These are phyloP conservation scores for Pseudocercospora crystallina DNA, from an alignment of 2,329 filamentous ascomycete genomes.

Conservation along the genomic window DNA sequence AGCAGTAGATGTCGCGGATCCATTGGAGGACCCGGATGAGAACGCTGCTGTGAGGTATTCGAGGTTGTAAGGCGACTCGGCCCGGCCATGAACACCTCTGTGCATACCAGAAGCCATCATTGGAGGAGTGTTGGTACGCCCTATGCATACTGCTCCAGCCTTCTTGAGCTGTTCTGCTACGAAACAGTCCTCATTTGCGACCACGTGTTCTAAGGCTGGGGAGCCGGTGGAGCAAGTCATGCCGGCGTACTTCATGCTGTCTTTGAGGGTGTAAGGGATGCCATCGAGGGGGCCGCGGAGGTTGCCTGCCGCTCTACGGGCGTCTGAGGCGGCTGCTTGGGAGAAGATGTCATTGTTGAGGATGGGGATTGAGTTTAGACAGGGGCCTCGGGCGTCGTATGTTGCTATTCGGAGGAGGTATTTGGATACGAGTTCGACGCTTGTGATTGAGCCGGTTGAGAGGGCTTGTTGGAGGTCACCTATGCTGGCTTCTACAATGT, in stretches of 20 bases:
- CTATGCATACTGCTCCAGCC: conserved; percentile 54
- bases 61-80: conserved; percentile 57
- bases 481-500: conserved; percentile 52
- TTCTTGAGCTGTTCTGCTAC: conserved; percentile 49
- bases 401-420: conserved; percentile 50
- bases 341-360: conserved; percentile 49
- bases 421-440: conserved; percentile 47
- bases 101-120: conserved; percentile 62
- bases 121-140: conserved; percentile 60
- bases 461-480: conserved; percentile 47
- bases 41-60: conserved; percentile 56
- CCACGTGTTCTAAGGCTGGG: conserved; percentile 52
- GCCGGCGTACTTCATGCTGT: conserved; percentile 56
- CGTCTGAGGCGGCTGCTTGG: conserved; percentile 51
- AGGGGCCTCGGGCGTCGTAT: conserved; percentile 45
- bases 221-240: conserved; percentile 57
- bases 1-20: conserved; percentile 53
- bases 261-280: conserved; percentile 60
- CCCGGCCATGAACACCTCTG: conserved; percentile 56
- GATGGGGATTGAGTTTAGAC: conserved; percentile 51
- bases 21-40: conserved; percentile 60
- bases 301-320: conserved; percentile 41
- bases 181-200: conserved; percentile 55
- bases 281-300: conserved; percentile 50
- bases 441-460: conserved; percentile 40